Base-by-base conservation (phyloP, 2,329 filamentous ascomycete species). In the Hypoxylon sp. region DNA sequence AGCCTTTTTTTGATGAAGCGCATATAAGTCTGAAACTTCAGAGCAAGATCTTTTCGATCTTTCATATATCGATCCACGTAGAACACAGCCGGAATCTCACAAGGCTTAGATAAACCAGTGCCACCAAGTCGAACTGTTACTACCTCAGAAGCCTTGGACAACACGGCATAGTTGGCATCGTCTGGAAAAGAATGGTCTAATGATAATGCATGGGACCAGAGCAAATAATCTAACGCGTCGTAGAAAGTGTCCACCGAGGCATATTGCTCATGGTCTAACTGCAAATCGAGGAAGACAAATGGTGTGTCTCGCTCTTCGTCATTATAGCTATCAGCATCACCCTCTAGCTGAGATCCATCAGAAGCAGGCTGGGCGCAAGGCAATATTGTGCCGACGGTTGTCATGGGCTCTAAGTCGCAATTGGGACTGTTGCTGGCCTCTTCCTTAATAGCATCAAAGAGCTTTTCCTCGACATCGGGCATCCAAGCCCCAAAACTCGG, bases 31-130 rank as follows among this genome's bases (percentile, higher is more conserved):
- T 83, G 81, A 42, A 86, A 84, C 6, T 79, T 77, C 7, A 80
- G 65, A 12, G 84, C 82, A 54, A 83, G 80, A 9, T 82, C 76
- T 57, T 80, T 82, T 12, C 81, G 80, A 9, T 70, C 74, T 49
- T 78, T 76, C 53, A 85, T 73, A 61, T 87, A 88, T n/a, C 80
- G 81, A 72, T 87, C 85, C 0, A 84, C 81, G 68, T 85, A 87
- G 65, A 86, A 81, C 11, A 82, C 75, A 42, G 77, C 75, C 4
- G 85, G 85, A 32, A 88, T 81, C 2, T 86, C 82, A 42, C 86
- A 77, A 2, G 78, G 78, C 45, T 80, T 80, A 6, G 76, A 71
- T 3, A 81, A 76, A 1, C 80, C 82, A 3, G 79, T 76, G 2
- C 78, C 79, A 14, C 78, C 76, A 11, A 87, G 71, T 44, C 80